Percentiles rank a stretch among this genome's conserved stretches.
Evolutionary conservation across 2,329 filamentous ascomycete species (phyloP).

Genomic region (Aspergillus intermedius): DNA sequence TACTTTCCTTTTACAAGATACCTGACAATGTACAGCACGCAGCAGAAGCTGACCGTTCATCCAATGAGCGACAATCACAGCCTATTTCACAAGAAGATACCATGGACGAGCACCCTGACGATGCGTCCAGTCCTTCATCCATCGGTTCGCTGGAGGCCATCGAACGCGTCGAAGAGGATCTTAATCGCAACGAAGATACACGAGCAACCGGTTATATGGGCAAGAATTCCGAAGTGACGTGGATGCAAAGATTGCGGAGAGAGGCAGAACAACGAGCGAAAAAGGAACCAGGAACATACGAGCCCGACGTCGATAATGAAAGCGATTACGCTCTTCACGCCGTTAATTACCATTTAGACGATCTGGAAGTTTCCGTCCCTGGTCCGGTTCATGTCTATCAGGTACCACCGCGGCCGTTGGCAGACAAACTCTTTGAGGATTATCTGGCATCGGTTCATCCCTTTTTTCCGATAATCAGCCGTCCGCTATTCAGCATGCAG

Average conservation of each 20-base stretch:
- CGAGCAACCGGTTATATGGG: conserved; percentile 40
- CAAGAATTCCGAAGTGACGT: conserved; percentile 42
- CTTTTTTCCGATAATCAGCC: conserved; percentile 40
- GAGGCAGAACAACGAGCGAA: conserved; percentile 30
- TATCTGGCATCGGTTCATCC: conserved; percentile 39
- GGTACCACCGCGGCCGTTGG: conserved; percentile 35
- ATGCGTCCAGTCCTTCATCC: conserved; percentile 24
- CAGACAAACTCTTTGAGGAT: conserved; percentile 37
- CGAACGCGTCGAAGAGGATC: conserved; percentile 41
- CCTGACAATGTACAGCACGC: conserved; percentile 16
- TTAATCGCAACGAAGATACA: conserved; percentile 31
- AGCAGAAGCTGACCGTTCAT: conserved; percentile 15
- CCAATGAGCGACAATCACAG: conserved; percentile 20
- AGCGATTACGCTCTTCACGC: conserved; percentile 27
- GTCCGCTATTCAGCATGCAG: conserved; percentile 34
- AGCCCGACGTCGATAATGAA: conserved; percentile 24
- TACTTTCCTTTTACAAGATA: not conserved
- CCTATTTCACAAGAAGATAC: conserved; percentile 25
- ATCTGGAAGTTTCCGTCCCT: conserved; percentile 35
- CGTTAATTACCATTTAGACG: conserved; percentile 39
- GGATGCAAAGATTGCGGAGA: conserved; percentile 38
- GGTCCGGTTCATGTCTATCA: conserved; percentile 37
- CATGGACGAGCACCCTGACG: conserved; percentile 15
- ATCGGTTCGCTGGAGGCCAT: conserved; percentile 41
- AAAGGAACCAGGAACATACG: conserved; percentile 21